Evolutionary conservation across 768 basidiomycete genomes (phyloP), one percentile per base, ranked within the genome.

Genomic region (Chalciporus sphaerocephalus): DNA sequence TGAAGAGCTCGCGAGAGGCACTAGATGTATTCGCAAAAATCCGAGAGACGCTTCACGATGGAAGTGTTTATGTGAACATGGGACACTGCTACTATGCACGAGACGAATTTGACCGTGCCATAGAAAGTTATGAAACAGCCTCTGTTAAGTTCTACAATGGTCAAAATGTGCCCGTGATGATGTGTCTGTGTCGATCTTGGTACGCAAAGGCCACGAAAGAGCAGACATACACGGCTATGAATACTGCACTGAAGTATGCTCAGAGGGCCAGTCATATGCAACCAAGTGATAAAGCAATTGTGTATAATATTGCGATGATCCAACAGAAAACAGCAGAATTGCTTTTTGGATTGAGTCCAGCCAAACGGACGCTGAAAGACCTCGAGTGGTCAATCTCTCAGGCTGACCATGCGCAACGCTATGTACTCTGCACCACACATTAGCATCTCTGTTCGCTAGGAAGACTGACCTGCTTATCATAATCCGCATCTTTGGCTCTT

Each of bases 261-360:
- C 87, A 95, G 59, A 76, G 97, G 94, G 93, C 94, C 1, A 72
- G 87, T 13, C 85, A 90, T 52, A 67, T 92, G 6, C 83, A 87
- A 53, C 92, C 93, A 0, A 78, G 74, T 44, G 96, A 99, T 70
- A 93, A 94, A 60, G 88, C 92, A 3, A 82, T 87, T 40, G 50
- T 92, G 34, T 98, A 94, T 69, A 98, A 99, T 65, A 90, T 97
- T 56, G 94, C 95, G 44, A 94, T 99, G 87, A 92, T 98, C 25
- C 85, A 94, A 65, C 96, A 99, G 63, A 97, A 97, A 66, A 85
- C 89, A 0, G 89, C 92, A 0, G 95, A 97, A 64, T 76, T 97
- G 69, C 69, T 98, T 20, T 84, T 92, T 53, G 74, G 80, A 1
- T 68, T 94, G 20, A 74, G 75, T 1, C 76, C 85, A 1, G 72